phyloP scores from a whole-genome alignment of 177 flowering plant genomes.

The Telopea speciosissima region DNA sequence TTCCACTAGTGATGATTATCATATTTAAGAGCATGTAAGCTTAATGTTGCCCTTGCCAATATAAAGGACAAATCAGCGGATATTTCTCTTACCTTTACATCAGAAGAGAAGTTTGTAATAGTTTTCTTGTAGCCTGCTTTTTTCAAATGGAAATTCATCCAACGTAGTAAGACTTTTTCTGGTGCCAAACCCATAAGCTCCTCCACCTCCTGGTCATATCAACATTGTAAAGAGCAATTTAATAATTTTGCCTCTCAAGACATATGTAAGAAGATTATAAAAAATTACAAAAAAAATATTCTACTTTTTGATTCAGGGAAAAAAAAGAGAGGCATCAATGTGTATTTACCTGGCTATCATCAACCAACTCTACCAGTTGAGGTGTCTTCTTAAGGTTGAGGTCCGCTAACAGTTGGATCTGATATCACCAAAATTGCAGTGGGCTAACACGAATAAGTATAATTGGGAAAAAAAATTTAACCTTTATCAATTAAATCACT shows the following conservation, averaged over 20 bases:
- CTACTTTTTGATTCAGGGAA: not conserved
- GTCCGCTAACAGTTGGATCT: slow-evolving; percentile 86
- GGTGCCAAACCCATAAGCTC: slow-evolving; percentile 81
- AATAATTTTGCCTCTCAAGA: not conserved
- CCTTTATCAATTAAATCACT: not conserved
- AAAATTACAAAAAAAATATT: not conserved
- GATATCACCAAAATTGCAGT: slow-evolving; percentile 15
- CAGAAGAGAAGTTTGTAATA: slow-evolving; percentile 76
- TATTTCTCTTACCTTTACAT: slow-evolving; percentile 55
- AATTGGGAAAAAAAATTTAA: not conserved
- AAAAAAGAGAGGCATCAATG: not conserved
- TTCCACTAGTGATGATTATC: not conserved
- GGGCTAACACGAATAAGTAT: not conserved
- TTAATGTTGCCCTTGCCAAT: not conserved
- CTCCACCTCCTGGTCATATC: slow-evolving; percentile 66
- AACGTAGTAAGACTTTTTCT: slow-evolving; percentile 70
- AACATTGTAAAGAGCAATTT: slow-evolving; percentile 1
- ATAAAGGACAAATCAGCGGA: not conserved
- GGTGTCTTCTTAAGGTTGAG: slow-evolving; percentile 88
- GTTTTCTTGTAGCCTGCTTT: slow-evolving; percentile 74
- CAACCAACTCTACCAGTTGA: slow-evolving; percentile 77
- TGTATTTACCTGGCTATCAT: slow-evolving; percentile 49
- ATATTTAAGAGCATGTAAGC: not conserved
- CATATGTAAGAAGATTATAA: not conserved
- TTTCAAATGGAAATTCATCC: slow-evolving; percentile 93